Base-by-base conservation (phyloP, 2,329 filamentous ascomycete species). In the Westerdykella sp. region DNA sequence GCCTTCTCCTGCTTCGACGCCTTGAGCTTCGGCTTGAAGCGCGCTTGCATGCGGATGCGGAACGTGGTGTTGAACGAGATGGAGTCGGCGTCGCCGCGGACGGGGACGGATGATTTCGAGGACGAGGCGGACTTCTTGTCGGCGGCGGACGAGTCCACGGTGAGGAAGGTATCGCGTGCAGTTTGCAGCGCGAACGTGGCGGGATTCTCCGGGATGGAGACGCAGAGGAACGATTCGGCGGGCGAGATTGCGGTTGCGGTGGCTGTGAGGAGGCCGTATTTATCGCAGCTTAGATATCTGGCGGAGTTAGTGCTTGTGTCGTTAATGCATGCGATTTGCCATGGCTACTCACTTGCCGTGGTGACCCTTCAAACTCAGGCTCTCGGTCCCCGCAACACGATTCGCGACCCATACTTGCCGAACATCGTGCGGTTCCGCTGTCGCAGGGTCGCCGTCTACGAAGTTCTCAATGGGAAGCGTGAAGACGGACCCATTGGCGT, bases 381-480 rank as follows among this genome's bases (percentile, higher is more conserved):
- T 76, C 50, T 94, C 87, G 1, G 85, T 91, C 3, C 91, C 91
- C 1, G 84, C 79, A 11, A 96, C 83, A 53, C 78, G 79, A 55
- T 85, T 95, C 47, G 87, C 88, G 51, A 97, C 80, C 87, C 91
- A 98, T 13, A 98, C 93, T 71, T 96, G 90, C 47, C 91, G 77
- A 47, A 97, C 90, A 65, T 97, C 90, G 67, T 96, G 90, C 39
- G 93, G 93, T 69, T 98, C 93, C 7, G 91, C 88, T 5, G 82
- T 95, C n/a, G 76, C 67, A 3, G 87, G 79, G 62, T 95, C 85
- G 21, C 75, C 81, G 44, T 96, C 90, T 47, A 95, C 78, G 30
- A 95, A 83, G 63, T 97, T 96, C 72, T 95, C 88, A 39, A 98
- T 72, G 12, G 76, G 72, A 54, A 85, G 81, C 5, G 86, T 77